phyloP scores from a whole-genome alignment of 371 early-diverging fungal genomes.

The Globomyces sp. region DNA sequence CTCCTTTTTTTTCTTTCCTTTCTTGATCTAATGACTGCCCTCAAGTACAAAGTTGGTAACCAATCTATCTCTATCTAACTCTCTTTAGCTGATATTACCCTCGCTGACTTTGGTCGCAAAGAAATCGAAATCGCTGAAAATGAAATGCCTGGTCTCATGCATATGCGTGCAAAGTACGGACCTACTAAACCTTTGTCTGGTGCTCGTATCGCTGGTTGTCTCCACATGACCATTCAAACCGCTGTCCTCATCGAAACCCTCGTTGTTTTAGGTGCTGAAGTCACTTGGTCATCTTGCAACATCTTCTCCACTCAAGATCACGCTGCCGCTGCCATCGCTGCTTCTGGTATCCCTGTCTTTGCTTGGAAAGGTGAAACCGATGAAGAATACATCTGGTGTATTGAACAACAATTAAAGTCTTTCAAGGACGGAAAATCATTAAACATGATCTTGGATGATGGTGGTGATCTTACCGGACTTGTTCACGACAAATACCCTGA shows the following conservation, averaged over 20 bases:
- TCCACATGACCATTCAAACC: slow-evolving; percentile 99
- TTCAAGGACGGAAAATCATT: slow-evolving; percentile 94
- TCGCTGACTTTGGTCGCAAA: slow-evolving; percentile 91
- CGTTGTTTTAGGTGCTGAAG: slow-evolving; percentile 92
- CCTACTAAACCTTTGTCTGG: slow-evolving; percentile 89
- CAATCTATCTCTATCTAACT: too few species aligned
- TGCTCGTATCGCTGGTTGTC: slow-evolving; percentile 97
- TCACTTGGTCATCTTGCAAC: slow-evolving; percentile 99
- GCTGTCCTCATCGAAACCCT: slow-evolving; percentile 98
- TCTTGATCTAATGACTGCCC: slow-evolving; percentile 16
- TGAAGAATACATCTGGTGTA: slow-evolving; percentile 98
- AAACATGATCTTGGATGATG: slow-evolving; percentile 99
- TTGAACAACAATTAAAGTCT: slow-evolving; percentile 87
- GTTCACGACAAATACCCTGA: slow-evolving; percentile 97
- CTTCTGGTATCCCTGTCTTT: slow-evolving; percentile 59
- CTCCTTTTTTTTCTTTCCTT: too few species aligned
- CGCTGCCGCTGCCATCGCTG: slow-evolving; percentile 66
- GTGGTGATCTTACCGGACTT: slow-evolving; percentile 96
- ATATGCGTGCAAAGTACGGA: slow-evolving; percentile 90
- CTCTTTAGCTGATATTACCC: slow-evolving; percentile 79
- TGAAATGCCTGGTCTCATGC: slow-evolving; percentile 99
- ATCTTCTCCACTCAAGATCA: slow-evolving; percentile 99
- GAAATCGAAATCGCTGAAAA: slow-evolving; percentile 94
- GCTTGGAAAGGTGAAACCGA: slow-evolving; percentile 98
- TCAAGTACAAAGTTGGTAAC: slow-evolving; percentile 31